Percentiles rank a stretch among this genome's conserved stretches.
Evolutionary conservation across 257 asterid genomes (phyloP).

Genomic region (Solanum sejunctum): DNA sequence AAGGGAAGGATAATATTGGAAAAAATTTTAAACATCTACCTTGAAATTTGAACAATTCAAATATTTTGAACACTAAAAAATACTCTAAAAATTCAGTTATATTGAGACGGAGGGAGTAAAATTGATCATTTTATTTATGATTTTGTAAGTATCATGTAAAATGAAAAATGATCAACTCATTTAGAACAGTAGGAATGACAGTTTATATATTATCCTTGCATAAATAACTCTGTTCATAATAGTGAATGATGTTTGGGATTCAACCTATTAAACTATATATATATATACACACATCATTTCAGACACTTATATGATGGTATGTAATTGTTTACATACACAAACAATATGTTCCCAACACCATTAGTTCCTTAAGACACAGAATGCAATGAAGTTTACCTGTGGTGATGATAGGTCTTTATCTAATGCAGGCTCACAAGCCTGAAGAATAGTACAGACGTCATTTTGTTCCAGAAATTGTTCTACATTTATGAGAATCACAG

Average conservation of each 20-base stretch:
- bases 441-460: slow-evolving; percentile 51
- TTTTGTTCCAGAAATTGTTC: slow-evolving; percentile 68
- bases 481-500: slow-evolving; percentile 58
- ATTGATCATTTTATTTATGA: too few relatives aligned
- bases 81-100: too few relatives aligned
- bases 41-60: too few relatives aligned
- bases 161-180: too few relatives aligned
- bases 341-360: neutral
- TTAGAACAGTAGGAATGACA: neutral
- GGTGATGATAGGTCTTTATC: neutral
- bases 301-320: neutral
- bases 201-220: neutral
- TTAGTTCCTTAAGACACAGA: neutral
- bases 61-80: too few relatives aligned
- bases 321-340: neutral
- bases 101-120: too few relatives aligned
- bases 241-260: neutral
- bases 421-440: slow-evolving; percentile 17
- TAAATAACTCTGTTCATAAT: neutral
- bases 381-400: neutral
- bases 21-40: too few relatives aligned
- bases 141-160: too few relatives aligned
- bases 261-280: neutral
- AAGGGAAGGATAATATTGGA: too few relatives aligned
- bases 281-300: neutral